Evolutionary conservation across 2,329 filamentous ascomycete species (phyloP).

Genomic region (Bipolaris cookei): DNA sequence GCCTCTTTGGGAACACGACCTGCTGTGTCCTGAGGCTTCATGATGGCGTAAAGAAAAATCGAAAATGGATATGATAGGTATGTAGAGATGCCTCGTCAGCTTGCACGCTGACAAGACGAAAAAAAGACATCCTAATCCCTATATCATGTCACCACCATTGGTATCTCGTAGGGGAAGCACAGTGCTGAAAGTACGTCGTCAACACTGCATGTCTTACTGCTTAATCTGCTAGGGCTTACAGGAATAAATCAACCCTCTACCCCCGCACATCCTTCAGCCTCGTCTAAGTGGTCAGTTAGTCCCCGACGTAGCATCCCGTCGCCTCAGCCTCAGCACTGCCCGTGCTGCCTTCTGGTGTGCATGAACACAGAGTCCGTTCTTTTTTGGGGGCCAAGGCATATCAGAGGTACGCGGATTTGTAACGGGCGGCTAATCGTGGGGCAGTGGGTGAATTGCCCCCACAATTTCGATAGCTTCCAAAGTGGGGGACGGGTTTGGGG

Average conservation of each 20-base stretch:
- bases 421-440: background rate
- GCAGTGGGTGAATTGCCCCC: background rate
- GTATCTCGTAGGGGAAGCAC: background rate
- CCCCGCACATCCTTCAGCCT: background rate
- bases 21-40: background rate
- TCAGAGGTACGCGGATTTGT: background rate
- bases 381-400: background rate
- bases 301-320: background rate
- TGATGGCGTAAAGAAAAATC: background rate
- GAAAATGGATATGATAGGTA: background rate
- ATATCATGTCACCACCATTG: background rate
- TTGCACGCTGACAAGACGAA: background rate
- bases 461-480: background rate
- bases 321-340: background rate
- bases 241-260: background rate
- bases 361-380: background rate
- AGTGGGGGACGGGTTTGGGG: background rate
- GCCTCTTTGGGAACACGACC: background rate
- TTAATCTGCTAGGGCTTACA: background rate
- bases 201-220: background rate
- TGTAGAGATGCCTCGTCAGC: background rate
- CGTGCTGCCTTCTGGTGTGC: background rate
- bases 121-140: background rate
- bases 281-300: background rate
- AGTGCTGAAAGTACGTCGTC: background rate